These are phyloP conservation scores for Suhomyces pyralidae DNA, from an alignment of 805 yeast genomes.

Conservation along the genomic window DNA sequence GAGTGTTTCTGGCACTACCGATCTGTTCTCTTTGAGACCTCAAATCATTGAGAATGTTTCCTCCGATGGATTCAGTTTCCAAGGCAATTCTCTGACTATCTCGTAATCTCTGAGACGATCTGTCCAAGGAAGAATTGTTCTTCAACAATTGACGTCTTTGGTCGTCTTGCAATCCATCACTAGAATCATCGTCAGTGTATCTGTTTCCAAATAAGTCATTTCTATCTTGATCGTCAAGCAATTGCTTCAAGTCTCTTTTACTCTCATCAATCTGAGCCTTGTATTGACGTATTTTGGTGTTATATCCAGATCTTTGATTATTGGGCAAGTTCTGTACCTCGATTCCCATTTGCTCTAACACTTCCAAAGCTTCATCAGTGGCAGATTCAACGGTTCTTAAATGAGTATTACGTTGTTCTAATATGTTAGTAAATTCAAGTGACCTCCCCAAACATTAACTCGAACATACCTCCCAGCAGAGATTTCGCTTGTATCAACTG, in stretches of 20 bases:
- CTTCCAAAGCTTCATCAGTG: conserved; percentile 77
- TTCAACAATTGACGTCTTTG: conserved; percentile 81
- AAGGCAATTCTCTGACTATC: conserved; percentile 88
- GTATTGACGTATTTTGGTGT: conserved; percentile 73
- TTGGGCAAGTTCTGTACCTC: conserved; percentile 87
- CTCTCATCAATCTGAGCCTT: conserved; percentile 55
- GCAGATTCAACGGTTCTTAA: conserved; percentile 61
- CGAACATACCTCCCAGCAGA: conserved; percentile 40
- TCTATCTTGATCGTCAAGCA: conserved; percentile 71
- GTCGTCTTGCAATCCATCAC: conserved; percentile 41
- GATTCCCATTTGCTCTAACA: conserved; percentile 80
- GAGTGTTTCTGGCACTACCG: conserved; percentile 76
- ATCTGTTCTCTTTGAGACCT: conserved; percentile 94
- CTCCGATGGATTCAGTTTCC: conserved; percentile 90
- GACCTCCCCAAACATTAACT: neutral
- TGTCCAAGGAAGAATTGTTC: conserved; percentile 76
- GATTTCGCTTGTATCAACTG: conserved; percentile 56
- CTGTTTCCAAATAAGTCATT: conserved; percentile 65
- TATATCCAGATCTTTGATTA: conserved; percentile 62
- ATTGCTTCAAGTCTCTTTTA: conserved; percentile 52
- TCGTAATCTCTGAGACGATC: conserved; percentile 76
- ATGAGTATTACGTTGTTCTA: conserved; percentile 51
- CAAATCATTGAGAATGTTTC: conserved; percentile 82
- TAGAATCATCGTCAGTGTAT: conserved; percentile 32
- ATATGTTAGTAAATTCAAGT: conserved; percentile 17